Evolutionary conservation across 2,329 filamentous ascomycete genomes (phyloP), one percentile per base, ranked within the genome.

Genomic region (Colletotrichum incanum): DNA sequence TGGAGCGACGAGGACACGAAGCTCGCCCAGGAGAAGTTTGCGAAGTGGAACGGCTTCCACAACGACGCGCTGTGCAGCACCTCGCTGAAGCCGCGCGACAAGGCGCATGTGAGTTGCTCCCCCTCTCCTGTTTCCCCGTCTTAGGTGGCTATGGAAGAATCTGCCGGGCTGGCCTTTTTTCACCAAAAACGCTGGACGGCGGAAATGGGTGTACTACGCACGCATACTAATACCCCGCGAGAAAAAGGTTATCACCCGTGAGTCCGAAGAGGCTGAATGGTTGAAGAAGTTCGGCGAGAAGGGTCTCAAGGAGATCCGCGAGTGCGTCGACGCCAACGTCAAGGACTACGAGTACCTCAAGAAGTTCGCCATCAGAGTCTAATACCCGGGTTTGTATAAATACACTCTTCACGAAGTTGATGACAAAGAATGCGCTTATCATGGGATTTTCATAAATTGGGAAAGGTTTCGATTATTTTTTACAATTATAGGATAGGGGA

Each of bases 11-110:
- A 92, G 64, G 92, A 93, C 75, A 92, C 93, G 77, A 91, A 94
- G 63, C 85, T 89, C 73, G 96, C 95, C 3, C 87, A 88, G 75
- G 87, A 90, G 74, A 92, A 91, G 23, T 98, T 98, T 84, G 94
- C 95, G 84, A 98, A 99, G 86, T 98, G 96, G 96, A 93, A 92
- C 76, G 96, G 96, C 14, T 98, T 97, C 85, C 96, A 98, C 81
- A 93, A 98, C 76, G 96, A 98, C 85, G 96, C 95, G 18, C 94
- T 98, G 77, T 87, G 93, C 76, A 97, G 94, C 79, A 92, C 88
- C 47, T 91, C 91, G 73, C 85, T 99, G 78, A 92, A 92, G 80
- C 90, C 93, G 2, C 87, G 94, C 78, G 86, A 87, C 56, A 87
- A 92, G 75, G 88, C 90, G 34, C 86, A 89, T 80, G 90, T 91